Evolutionary conservation across 257 asterid species (phyloP), one percentile per base, ranked within the genome.

Genomic region (Mentha longifolia): DNA sequence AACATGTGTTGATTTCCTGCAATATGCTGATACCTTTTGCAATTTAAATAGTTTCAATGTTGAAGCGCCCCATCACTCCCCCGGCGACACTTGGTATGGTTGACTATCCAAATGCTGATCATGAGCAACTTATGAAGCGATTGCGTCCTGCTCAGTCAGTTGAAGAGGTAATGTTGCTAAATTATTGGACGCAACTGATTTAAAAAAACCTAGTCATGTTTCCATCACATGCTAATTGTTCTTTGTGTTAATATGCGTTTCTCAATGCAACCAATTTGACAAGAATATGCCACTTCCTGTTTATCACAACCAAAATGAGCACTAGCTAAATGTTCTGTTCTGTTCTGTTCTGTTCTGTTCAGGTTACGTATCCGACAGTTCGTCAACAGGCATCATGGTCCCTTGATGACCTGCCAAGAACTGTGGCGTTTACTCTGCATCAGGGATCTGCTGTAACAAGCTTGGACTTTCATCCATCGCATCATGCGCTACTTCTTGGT

Each of bases 11-110:
- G 2, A 42, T 65, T 57, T 49, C 74, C 65, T 74, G 69, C 66
- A 64, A 68, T 41, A 65, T 72, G 57, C 46, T 20, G 22, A 56
- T 31, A 15, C 15, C 6, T 51, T 14, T 55, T 63, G 7, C 12
- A 14, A 63, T 72, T 61, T 73, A 39, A 71, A 79, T 91, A 92
- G 99, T 82, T 79, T 79, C 95, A 41, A 74, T 89, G 43, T 79
- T 92, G 86, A 95, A 95, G 87, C 96, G 99, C 58, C 97, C 99
- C 11, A 78, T 94, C 65, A 89, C 98, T 28, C 99, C 99, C 77
- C 97, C 99, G 9, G 89, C 90, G 9, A 88, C 96, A 2, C 81
- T 92, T 76, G 99, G 98, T 51, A 88, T 92, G 96, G 89, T 84
- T 67, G 99, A 95, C 11, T 92, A 89, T 85, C 97, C 81, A 68